Percentiles rank a stretch among this genome's conserved stretches.
Conservation (phyloP, 1,284 basidiomycete genomes). For the Melampsora medusae region DNA sequence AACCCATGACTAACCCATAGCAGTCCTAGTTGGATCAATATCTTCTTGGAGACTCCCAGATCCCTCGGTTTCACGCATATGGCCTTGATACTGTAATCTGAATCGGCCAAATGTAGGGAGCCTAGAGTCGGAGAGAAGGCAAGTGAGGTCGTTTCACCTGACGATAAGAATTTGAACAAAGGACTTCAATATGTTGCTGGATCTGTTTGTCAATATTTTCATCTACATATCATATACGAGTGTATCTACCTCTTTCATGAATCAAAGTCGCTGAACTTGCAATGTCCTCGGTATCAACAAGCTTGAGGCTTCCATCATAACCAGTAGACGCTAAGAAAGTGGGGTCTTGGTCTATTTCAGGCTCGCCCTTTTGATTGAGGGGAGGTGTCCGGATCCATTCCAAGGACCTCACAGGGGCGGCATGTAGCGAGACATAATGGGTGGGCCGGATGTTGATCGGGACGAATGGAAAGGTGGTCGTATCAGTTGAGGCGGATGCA, state of each 20-base stretch:
- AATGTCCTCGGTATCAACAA: slow-evolving; percentile 71
- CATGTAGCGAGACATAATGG: slow-evolving; percentile 69
- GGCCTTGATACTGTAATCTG: slow-evolving; percentile 37
- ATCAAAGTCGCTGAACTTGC: slow-evolving; percentile 64
- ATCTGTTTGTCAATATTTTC: background rate
- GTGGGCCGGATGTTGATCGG: slow-evolving; percentile 63
- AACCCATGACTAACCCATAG: slow-evolving; percentile 17
- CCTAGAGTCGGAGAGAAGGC: slow-evolving; percentile 29
- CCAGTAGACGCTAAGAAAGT: slow-evolving; percentile 71
- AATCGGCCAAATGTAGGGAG: slow-evolving; percentile 25
- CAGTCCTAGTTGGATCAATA: slow-evolving; percentile 27
- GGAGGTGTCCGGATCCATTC: slow-evolving; percentile 70
- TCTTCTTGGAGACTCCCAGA: slow-evolving; percentile 37
- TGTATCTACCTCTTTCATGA: slow-evolving; percentile 63
- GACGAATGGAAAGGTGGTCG: slow-evolving; percentile 50
- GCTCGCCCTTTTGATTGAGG: slow-evolving; percentile 59
- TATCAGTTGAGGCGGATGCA: slow-evolving; percentile 40
- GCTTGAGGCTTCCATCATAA: slow-evolving; percentile 70
- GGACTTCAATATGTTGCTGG: background rate
- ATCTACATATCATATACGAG: background rate
- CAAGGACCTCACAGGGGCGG: slow-evolving; percentile 72
- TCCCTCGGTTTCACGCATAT: slow-evolving; percentile 30
- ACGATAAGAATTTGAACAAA: background rate
- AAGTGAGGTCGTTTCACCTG: slow-evolving; percentile 35
- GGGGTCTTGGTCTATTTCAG: slow-evolving; percentile 63